These are phyloP conservation scores for Agrocybe praecox DNA, from an alignment of 768 basidiomycete species.

Conservation along the genomic window DNA sequence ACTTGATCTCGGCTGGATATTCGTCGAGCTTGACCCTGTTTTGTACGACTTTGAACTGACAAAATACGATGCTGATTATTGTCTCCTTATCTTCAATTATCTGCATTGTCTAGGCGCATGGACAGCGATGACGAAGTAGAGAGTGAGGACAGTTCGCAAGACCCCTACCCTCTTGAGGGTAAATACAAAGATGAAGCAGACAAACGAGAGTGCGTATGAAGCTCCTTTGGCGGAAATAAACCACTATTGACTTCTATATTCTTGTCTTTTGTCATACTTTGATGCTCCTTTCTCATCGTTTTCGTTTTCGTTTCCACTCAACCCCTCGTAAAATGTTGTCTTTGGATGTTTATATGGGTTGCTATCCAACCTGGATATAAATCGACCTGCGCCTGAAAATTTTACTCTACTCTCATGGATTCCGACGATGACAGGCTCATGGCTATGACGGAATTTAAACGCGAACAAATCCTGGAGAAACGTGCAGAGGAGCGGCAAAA, in stretches of 20 bases:
- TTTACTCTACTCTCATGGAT: background rate
- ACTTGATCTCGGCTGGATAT: background rate
- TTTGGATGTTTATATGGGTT: background rate
- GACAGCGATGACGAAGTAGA: constrained; percentile 61
- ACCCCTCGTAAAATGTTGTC: too few species aligned
- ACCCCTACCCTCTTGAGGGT: constrained; percentile 90
- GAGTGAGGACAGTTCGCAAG: constrained; percentile 46
- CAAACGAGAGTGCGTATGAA: constrained; percentile 66
- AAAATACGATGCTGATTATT: background rate
- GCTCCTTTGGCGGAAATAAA: background rate
- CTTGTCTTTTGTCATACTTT: background rate
- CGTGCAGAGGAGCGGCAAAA: constrained; percentile 83
- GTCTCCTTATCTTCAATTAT: constrained; percentile 13
- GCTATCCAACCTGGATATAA: too few species aligned
- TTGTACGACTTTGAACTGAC: background rate
- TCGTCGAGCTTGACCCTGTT: background rate
- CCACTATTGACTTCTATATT: constrained; percentile 3
- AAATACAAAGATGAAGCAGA: constrained; percentile 88
- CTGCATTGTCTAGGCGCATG: constrained; percentile 32
- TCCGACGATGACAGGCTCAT: constrained; percentile 59
- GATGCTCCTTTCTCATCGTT: background rate
- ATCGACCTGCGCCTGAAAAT: background rate
- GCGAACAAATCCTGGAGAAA: constrained; percentile 83
- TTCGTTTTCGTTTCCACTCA: too few species aligned
- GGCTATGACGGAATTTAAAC: constrained; percentile 81